Conservation (phyloP, 192 early-diverging fungal genomes). For the Gigaspora rosea region DNA sequence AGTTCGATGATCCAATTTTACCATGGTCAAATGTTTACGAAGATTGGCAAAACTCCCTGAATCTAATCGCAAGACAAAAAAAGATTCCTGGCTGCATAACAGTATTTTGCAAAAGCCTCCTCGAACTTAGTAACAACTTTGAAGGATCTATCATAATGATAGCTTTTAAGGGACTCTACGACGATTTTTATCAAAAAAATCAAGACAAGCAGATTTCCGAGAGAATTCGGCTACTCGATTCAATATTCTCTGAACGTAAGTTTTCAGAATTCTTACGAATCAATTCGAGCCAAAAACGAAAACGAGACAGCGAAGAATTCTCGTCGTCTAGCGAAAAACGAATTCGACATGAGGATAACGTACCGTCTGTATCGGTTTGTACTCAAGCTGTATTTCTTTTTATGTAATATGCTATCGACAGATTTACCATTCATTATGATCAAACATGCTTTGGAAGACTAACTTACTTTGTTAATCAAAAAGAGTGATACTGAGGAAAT, state of each 20-base stretch:
- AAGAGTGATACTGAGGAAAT: background rate
- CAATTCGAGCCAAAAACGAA: background rate
- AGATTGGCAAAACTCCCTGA: background rate
- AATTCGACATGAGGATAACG: too few species aligned
- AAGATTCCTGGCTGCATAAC: background rate
- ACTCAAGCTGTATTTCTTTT: too few species aligned
- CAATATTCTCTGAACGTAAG: slow-evolving; percentile 1
- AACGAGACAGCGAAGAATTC: too few species aligned
- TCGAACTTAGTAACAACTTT: background rate
- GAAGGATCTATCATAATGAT: background rate
- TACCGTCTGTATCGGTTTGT: too few species aligned
- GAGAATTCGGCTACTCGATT: slow-evolving; percentile 3
- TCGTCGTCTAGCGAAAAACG: too few species aligned
- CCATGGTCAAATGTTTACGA: background rate
- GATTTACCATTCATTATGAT: too few species aligned
- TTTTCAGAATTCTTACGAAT: slow-evolving; percentile 9
- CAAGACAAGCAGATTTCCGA: background rate
- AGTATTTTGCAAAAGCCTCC: background rate
- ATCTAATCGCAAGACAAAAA: background rate
- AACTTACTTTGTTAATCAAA: slow-evolving; percentile 1
- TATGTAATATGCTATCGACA: too few species aligned
- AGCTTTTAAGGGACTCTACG: background rate
- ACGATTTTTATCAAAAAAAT: background rate
- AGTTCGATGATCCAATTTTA: background rate
- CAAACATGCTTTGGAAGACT: too few species aligned